phyloP scores from a whole-genome alignment of 306 rosid genomes.

The Glycine soja region DNA sequence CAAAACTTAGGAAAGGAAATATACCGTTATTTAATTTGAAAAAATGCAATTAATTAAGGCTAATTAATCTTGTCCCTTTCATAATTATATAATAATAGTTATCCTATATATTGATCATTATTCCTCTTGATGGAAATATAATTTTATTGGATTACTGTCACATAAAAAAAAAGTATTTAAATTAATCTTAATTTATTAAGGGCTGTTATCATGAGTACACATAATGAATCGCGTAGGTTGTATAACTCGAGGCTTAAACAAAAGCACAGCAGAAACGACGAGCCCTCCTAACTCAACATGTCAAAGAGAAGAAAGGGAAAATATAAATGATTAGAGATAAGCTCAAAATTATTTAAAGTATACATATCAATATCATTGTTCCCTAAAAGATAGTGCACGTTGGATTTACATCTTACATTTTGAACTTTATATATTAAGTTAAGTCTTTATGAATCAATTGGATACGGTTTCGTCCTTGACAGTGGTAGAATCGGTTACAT shows the following conservation, averaged over 20 bases:
- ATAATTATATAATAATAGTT: neutral
- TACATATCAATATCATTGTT: neutral
- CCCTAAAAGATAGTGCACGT: neutral
- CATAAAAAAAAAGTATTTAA: neutral
- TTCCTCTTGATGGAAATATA: neutral
- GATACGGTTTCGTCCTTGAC: no score
- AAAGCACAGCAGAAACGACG: conserved; percentile 29
- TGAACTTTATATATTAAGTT: neutral
- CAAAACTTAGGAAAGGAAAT: no score
- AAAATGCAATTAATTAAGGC: neutral
- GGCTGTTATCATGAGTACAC: neutral
- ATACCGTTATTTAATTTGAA: neutral
- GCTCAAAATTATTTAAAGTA: neutral
- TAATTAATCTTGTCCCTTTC: conserved; percentile 6
- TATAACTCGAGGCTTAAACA: conserved; percentile 4
- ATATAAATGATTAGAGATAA: conserved; percentile 1
- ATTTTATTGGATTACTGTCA: conserved; percentile 1
- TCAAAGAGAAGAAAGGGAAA: no score
- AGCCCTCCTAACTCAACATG: conserved; percentile 18
- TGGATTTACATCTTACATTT: neutral
- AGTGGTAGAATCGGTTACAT: no score
- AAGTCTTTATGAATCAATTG: neutral
- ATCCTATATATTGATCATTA: neutral
- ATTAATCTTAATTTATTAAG: neutral
- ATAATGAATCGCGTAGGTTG: no score